phyloP scores from a whole-genome alignment of 495 filamentous ascomycete species.

The Xylaria curta region DNA sequence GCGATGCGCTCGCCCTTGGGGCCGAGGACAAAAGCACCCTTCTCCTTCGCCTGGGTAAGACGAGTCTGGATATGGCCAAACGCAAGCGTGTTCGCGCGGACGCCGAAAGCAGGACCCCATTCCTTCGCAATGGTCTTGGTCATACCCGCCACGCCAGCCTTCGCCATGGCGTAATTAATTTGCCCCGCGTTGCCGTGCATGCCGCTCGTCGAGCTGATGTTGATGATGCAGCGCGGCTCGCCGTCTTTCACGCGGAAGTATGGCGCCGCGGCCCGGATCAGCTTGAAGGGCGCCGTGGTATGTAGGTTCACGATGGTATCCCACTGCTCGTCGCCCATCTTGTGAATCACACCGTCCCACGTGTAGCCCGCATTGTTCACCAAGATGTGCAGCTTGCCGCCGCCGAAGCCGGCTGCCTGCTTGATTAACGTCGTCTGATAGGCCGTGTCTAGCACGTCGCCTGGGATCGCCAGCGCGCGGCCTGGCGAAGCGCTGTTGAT shows the following conservation, averaged over 20 bases:
- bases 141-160: conserved; percentile 79
- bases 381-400: conserved; percentile 85
- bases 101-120: conserved; percentile 86
- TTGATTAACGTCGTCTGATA: conserved; percentile 74
- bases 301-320: conserved; percentile 83
- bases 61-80: conserved; percentile 82
- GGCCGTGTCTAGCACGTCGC: conserved; percentile 71
- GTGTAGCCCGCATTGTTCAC: conserved; percentile 90
- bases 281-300: conserved; percentile 81
- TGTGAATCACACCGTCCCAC: conserved; percentile 91
- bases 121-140: conserved; percentile 90
- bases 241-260: conserved; percentile 88
- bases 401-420: conserved; percentile 77
- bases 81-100: conserved; percentile 81
- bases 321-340: conserved; percentile 93
- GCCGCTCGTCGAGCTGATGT: conserved; percentile 79
- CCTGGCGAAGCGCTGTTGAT: conserved; percentile 70
- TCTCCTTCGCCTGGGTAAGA: conserved; percentile 80
- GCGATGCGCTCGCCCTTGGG: conserved; percentile 79
- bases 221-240: conserved; percentile 78
- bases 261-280: conserved; percentile 77
- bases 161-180: conserved; percentile 83
- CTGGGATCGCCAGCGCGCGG: conserved; percentile 70
- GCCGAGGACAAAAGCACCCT: conserved; percentile 74
- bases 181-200: conserved; percentile 86